Conservation (phyloP, 768 basidiomycete genomes). For the Leccinellum albellum region DNA sequence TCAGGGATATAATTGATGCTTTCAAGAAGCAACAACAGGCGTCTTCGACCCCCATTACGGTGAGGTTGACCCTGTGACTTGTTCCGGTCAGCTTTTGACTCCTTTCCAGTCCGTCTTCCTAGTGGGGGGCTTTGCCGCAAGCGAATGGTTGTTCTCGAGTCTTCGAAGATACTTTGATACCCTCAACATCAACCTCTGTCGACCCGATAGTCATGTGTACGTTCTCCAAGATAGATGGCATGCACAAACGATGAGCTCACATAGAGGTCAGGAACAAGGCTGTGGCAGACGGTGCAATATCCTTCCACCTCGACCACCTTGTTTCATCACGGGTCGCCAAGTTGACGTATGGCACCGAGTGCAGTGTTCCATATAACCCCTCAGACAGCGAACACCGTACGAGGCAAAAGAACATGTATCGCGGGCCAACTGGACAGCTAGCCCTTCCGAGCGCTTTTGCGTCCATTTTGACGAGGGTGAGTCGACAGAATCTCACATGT, state of each 20-base stretch:
- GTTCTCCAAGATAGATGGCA: conserved; percentile 16
- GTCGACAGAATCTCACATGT: not conserved
- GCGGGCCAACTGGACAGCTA: conserved; percentile 36
- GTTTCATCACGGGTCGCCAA: conserved; percentile 47
- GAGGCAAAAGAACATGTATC: conserved; percentile 32
- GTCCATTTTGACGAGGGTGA: conserved; percentile 41
- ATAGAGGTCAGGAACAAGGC: conserved; percentile 39
- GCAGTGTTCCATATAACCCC: conserved; percentile 34
- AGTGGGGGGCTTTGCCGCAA: conserved; percentile 53
- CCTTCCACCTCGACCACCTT: conserved; percentile 43
- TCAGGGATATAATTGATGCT: conserved; percentile 35
- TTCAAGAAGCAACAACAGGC: conserved; percentile 32
- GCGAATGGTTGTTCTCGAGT: conserved; percentile 43
- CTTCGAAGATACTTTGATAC: conserved; percentile 38
- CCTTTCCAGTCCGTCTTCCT: conserved; percentile 39
- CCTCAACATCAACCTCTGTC: conserved; percentile 39
- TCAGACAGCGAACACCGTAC: conserved; percentile 38
- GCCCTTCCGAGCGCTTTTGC: conserved; percentile 40
- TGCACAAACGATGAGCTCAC: conserved; percentile 9
- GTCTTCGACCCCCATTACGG: conserved; percentile 32
- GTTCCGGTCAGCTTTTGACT: not conserved
- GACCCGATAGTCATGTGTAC: conserved; percentile 54
- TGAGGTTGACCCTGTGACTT: conserved; percentile 11
- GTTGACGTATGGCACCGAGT: conserved; percentile 46
- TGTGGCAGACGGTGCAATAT: conserved; percentile 50